Conservation (phyloP, 192 early-diverging fungal species). For the Ramicandelaber brevisporus region DNA sequence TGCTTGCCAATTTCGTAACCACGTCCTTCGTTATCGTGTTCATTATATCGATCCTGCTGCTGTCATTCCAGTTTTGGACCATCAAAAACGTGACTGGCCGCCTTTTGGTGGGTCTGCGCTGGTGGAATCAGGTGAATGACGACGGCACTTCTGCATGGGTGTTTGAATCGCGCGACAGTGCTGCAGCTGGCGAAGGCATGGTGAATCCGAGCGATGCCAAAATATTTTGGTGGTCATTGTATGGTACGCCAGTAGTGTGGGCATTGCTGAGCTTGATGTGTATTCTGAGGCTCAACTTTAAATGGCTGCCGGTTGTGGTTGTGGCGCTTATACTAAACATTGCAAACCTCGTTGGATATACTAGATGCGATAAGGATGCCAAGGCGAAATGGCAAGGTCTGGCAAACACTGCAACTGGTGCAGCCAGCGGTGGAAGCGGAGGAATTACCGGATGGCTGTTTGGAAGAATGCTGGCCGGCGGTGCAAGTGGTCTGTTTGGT, state of each 20-base stretch:
- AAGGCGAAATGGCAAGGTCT: constrained; percentile 52
- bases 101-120: constrained; percentile 84
- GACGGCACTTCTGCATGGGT: constrained; percentile 91
- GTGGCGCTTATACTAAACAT: constrained; percentile 65
- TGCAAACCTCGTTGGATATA: constrained; percentile 88
- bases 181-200: constrained; percentile 34
- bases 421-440: too few species aligned
- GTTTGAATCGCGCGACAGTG: constrained; percentile 63
- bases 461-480: too few species aligned
- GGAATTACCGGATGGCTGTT: too few species aligned
- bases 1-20: constrained; percentile 61
- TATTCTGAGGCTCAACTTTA: constrained; percentile 41
- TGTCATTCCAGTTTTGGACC: constrained; percentile 97
- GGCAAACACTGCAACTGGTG: too few species aligned
- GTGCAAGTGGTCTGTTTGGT: too few species aligned
- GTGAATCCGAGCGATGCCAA: constrained; percentile 72
- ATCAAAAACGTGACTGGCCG: constrained; percentile 96
- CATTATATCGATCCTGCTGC: constrained; percentile 68
- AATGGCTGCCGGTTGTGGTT: constrained; percentile 66
- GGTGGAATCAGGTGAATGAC: constrained; percentile 97
- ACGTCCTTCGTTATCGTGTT: constrained; percentile 73
- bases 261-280: constrained; percentile 47
- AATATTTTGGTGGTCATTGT: constrained; percentile 83
- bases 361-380: constrained; percentile 83
- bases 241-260: constrained; percentile 68